phyloP scores from a whole-genome alignment of 495 filamentous ascomycete genomes.

The Aspergillus hancockii region DNA sequence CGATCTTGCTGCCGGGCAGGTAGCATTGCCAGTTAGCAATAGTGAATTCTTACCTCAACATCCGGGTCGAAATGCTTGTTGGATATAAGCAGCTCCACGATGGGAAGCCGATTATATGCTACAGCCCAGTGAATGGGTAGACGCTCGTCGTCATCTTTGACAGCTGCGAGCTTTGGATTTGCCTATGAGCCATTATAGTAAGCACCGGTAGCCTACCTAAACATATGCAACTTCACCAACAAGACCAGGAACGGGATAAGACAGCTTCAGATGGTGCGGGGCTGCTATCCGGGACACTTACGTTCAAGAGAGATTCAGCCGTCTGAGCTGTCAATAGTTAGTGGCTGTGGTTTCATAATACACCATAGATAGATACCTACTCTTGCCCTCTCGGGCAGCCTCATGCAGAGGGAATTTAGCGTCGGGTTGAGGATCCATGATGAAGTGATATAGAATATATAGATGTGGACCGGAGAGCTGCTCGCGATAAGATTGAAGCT shows the following conservation, averaged over 20 bases:
- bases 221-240: neutral
- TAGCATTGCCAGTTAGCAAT: neutral
- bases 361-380: conserved; percentile 49
- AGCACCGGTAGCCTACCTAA: neutral
- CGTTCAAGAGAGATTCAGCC: conserved; percentile 77
- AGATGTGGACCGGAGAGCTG: neutral
- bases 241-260: neutral
- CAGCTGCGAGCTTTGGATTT: conserved; percentile 73
- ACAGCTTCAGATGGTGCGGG: conserved; percentile 30
- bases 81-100: conserved; percentile 68
- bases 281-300: conserved; percentile 39
- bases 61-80: conserved; percentile 82
- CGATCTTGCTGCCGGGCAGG: neutral
- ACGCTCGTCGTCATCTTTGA: conserved; percentile 84
- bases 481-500: conserved; percentile 7
- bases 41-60: conserved; percentile 61
- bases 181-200: conserved; percentile 47
- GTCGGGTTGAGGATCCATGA: conserved; percentile 45
- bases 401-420: conserved; percentile 84
- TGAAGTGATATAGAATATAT: conserved; percentile 2
- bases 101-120: conserved; percentile 76
- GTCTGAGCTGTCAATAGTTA: conserved; percentile 48
- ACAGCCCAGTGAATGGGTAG: conserved; percentile 94
- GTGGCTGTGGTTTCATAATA: conserved; percentile 9
- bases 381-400: conserved; percentile 82